Evolutionary conservation across 2,329 filamentous ascomycete species (phyloP), one percentile per base, ranked within the genome.

Genomic region (Salinomyces thailandicus): DNA sequence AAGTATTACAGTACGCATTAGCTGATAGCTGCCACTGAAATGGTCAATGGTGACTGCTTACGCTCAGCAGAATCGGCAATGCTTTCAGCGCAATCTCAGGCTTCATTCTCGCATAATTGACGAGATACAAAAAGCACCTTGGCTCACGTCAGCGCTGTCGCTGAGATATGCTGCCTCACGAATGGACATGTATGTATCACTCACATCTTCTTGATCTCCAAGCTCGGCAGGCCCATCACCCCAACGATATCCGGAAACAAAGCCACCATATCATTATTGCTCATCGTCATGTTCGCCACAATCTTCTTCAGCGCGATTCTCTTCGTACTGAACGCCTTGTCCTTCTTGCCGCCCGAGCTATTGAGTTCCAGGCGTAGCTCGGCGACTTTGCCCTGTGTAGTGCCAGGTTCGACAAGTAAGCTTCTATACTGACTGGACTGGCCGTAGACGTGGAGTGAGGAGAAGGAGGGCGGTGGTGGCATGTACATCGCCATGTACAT

Each of bases 221-320:
- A 67, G 53, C 83, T 93, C 35, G 80, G 81, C 44, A 98, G 84
- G 51, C 84, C 78, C 91, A 98, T 98, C 69, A 89, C 96, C 45
- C 72, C 79, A 51, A 98, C 84, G 42, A 98, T 82, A 58, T 98
- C 91, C 13, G 89, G 86, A 52, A 98, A 98, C 35, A 98, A 70
- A 26, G 85, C 86, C 37, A 96, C 82, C 91, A 98, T 98, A 62
- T 98, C 91, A 58, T 96, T 98, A 67, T 98, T 98, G 75, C 89
- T 96, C 91, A 98, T 98, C 47, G 91, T 98, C 91, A 98, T 98
- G 61, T 98, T 98, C 60, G 91, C 91, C 52, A 98, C 91, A 51
- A 98, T 96, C 73, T 95, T 95, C 74, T 98, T 98, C 45, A 98
- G 73, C 8, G 91, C 87, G 57, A 95, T 93, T 75, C 96, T 96